Conservation (phyloP, 2,329 filamentous ascomycete genomes). For the Endoconidiophora polonica region DNA sequence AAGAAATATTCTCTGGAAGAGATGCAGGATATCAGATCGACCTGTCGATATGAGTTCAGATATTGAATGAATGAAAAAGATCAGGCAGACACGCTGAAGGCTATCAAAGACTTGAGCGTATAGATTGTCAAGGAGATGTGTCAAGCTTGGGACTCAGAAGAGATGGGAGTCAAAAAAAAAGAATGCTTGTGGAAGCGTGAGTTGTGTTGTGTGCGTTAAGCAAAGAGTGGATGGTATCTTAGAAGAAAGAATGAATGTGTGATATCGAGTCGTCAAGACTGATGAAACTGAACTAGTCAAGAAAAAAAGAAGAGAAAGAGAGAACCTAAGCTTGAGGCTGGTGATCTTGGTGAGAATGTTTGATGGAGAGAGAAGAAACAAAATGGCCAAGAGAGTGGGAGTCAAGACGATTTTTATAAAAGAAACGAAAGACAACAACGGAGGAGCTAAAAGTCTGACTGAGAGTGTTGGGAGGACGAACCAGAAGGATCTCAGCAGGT, state of each 20-base stretch:
- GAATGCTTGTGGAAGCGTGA: slow-evolving; percentile 3
- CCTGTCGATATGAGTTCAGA: slow-evolving; percentile 2
- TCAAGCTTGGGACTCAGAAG: not conserved
- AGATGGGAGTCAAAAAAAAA: not conserved
- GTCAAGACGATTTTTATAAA: not conserved
- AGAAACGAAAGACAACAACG: not conserved
- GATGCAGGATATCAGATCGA: not conserved
- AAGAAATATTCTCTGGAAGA: not conserved
- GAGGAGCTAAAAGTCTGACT: not conserved
- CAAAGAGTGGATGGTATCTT: not conserved
- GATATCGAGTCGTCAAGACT: slow-evolving; percentile 11
- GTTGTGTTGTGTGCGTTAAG: not conserved
- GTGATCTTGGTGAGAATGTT: slow-evolving; percentile 1
- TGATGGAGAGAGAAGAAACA: slow-evolving; percentile 3
- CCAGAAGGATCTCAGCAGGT: too few species aligned
- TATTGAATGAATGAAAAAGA: slow-evolving; percentile 4
- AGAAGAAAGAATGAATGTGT: not conserved
- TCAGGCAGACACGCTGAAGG: slow-evolving; percentile 4
- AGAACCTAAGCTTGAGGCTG: not conserved
- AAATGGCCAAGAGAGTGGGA: not conserved
- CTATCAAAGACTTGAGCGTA: slow-evolving; percentile 8
- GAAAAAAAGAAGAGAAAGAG: not conserved
- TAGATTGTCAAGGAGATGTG: not conserved
- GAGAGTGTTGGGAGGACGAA: too few species aligned
- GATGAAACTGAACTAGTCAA: not conserved